Evolutionary conservation across 345 rosid genomes (phyloP), one percentile per base, ranked within the genome.

Genomic region (Citrus reticulata): DNA sequence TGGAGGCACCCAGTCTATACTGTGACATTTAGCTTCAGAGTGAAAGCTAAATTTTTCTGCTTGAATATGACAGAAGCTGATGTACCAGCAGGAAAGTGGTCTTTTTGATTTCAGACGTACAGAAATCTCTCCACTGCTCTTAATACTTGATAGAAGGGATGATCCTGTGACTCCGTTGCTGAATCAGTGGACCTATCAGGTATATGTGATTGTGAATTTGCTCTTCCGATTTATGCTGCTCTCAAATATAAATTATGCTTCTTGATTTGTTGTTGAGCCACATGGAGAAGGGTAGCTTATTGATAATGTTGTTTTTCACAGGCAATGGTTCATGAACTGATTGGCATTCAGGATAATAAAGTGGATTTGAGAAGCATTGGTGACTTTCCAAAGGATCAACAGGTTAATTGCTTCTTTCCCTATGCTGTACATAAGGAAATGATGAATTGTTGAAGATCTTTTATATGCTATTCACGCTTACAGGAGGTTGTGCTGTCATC

Each of bases 151-250:
- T 86, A 87, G 98, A 88, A 94, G 99, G 81, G 98, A 96, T 82
- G 98, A 96, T 79, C 98, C 95, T 4, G 97, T 93, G 81, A 91
- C 99, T 66, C 98, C 99, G 57, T 85, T 96, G 83, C 88, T 93
- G 77, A 96, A 96, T 79, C 99, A 91, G 85, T 96, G 99, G 99
- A 96, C 98, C 77, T 96, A 96, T 87, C 98, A 94, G 97, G 97
- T 92, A 82, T 70, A 70, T 46, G 62, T 77, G 37, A 19, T 55
- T 78, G 22, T 84, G 81, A 79, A 70, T 78, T 16, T 79, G 25
- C 60, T 69, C 37, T 39, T 62, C 63, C 59, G 35, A 63, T 30
- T 70, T 76, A 5, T 78, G 39, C 55, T 57, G 40, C 82, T 75
- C 62, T 65, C 65, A 63, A 24, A 34, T 70, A 60, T 77, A 57